Percentiles rank a stretch among this genome's conserved stretches.
Evolutionary conservation across 306 rosid genomes (phyloP).

Genomic region (Quercus variabilis): DNA sequence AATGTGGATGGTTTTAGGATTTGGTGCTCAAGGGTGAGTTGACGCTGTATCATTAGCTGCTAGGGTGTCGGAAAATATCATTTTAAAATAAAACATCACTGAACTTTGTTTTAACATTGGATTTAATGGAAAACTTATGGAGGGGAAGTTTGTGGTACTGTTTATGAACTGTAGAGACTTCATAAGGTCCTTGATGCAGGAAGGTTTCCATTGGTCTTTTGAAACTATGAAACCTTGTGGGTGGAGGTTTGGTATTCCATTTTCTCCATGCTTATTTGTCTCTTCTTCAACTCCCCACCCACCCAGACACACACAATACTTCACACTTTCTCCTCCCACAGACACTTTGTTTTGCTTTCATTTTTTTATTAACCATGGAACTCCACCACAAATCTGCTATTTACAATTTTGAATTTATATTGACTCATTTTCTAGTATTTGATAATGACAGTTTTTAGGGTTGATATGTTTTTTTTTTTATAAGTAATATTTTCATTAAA

Average conservation of each 20-base stretch:
- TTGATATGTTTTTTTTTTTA: no score
- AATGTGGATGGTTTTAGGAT: neutral
- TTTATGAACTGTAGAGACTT: neutral
- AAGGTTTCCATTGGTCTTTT: neutral
- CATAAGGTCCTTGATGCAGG: no score
- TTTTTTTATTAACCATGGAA: no score
- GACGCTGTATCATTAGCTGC: no score
- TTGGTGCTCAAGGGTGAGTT: constrained; percentile 7
- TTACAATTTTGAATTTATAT: no score
- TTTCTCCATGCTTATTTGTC: neutral
- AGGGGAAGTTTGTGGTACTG: neutral
- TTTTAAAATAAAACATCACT: neutral
- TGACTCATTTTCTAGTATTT: no score
- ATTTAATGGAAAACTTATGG: neutral
- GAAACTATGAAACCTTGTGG: neutral
- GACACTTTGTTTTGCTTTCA: neutral
- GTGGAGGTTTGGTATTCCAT: neutral
- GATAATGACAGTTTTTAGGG: no score
- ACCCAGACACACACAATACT: neutral
- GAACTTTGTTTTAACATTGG: neutral
- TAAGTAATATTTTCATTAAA: no score
- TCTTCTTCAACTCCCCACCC: neutral
- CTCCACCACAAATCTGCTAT: no score
- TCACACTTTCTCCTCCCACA: neutral
- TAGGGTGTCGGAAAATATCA: neutral